Conservation (phyloP, 2,329 filamentous ascomycete species). For the Xylaria polymorpha region DNA sequence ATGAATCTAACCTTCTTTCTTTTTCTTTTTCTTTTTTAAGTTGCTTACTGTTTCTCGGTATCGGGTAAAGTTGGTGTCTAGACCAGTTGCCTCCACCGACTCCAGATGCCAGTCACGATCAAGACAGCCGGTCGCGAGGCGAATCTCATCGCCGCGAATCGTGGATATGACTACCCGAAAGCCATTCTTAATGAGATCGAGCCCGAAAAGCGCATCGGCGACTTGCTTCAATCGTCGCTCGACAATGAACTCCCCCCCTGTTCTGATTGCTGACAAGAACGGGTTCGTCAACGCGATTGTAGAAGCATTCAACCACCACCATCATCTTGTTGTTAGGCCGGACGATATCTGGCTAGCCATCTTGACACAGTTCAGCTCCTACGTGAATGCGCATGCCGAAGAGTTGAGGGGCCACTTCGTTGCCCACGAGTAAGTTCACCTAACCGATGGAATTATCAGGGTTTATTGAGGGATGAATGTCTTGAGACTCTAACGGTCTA, state of each 20-base stretch:
- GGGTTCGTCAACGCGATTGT: slow-evolving; percentile 55
- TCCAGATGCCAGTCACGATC: neutral
- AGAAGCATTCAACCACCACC: slow-evolving; percentile 57
- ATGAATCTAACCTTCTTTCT: neutral
- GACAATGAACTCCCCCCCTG: neutral
- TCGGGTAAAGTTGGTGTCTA: neutral
- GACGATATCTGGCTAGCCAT: slow-evolving; percentile 67
- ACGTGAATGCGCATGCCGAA: slow-evolving; percentile 60
- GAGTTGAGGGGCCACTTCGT: slow-evolving; percentile 58
- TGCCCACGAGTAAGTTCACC: slow-evolving; percentile 47
- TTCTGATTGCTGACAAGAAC: slow-evolving; percentile 38
- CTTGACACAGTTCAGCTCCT: slow-evolving; percentile 59
- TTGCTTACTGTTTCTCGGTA: neutral
- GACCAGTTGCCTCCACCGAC: neutral
- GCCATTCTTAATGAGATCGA: neutral
- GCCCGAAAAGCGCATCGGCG: neutral
- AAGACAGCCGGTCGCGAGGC: slow-evolving; percentile 5
- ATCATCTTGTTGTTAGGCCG: slow-evolving; percentile 60
- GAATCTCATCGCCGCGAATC: neutral
- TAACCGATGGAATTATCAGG: too few species aligned
- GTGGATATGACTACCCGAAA: slow-evolving; percentile 1
- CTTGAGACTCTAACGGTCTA: neutral
- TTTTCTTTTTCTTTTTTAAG: neutral
- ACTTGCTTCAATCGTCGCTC: slow-evolving; percentile 3
- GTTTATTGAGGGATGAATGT: neutral